A percentile compares a stretch with the other conserved stretches of the same genome.
These are phyloP conservation scores for Penicillium psychrofluorescens DNA, from an alignment of 495 filamentous ascomycete genomes.

Conservation along the genomic window DNA sequence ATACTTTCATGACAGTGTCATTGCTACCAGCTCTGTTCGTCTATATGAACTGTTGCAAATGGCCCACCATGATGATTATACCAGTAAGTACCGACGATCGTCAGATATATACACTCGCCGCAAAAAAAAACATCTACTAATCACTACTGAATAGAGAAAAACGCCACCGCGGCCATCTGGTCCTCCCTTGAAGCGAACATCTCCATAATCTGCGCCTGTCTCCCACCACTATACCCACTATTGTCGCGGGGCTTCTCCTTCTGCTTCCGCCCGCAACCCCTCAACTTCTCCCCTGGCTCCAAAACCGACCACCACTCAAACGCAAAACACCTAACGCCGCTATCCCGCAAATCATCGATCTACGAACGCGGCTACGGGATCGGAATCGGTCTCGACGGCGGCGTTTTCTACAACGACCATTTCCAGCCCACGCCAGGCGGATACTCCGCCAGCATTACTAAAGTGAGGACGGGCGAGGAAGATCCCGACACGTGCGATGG, in stretches of 20 bases:
- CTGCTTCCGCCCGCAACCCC: constrained; percentile 15
- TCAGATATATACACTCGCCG: background rate
- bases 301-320: constrained; percentile 2
- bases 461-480: constrained; percentile 3
- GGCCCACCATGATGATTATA: constrained; percentile 7
- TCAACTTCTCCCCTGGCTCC: constrained; percentile 9
- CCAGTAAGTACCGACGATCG: constrained; percentile 10
- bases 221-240: constrained; percentile 75
- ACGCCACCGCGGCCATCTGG: constrained; percentile 54
- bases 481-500: background rate
- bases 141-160: constrained; percentile 18
- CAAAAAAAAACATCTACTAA: constrained; percentile 2
- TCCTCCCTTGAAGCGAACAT: constrained; percentile 75
- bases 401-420: constrained; percentile 15
- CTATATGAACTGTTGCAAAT: constrained; percentile 12
- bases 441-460: constrained; percentile 23
- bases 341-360: constrained; percentile 9
- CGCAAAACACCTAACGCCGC: constrained; percentile 1
- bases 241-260: constrained; percentile 62
- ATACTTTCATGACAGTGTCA: constrained; percentile 21
- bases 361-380: constrained; percentile 6
- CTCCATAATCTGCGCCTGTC: constrained; percentile 76
- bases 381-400: constrained; percentile 3
- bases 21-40: constrained; percentile 28
- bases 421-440: constrained; percentile 9